A percentile compares a stretch with the other conserved stretches of the same genome.
Evolutionary conservation across 2,329 filamentous ascomycete genomes (phyloP).

Genomic region (Cryoendolithus antarcticus): DNA sequence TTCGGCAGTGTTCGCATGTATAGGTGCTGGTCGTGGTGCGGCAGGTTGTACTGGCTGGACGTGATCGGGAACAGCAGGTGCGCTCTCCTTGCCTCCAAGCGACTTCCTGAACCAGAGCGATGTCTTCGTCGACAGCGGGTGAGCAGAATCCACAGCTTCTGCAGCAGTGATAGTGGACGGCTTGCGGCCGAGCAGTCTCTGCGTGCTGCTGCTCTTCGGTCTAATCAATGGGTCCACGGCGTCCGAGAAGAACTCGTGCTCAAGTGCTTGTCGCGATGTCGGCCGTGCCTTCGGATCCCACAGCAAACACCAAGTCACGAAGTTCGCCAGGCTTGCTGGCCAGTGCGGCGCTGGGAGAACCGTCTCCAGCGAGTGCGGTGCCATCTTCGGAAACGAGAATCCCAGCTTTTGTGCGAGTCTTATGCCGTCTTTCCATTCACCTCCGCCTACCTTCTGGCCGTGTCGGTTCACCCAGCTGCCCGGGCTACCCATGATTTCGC

Average conservation of each 20-base stretch:
- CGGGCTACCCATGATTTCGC: conserved; percentile 98
- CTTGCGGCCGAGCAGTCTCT: conserved; percentile 75
- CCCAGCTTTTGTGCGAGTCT: conserved; percentile 88
- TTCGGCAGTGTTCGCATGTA: conserved; percentile 33
- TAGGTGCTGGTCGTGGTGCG: conserved; percentile 30
- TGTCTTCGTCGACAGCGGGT: conserved; percentile 61
- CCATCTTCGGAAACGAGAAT: conserved; percentile 98
- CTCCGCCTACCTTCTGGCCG: conserved; percentile 75
- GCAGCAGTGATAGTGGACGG: conserved; percentile 63
- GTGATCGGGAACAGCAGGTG: conserved; percentile 45
- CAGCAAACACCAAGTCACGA: conserved; percentile 97
- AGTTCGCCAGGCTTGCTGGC: conserved; percentile 75
- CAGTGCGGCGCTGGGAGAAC: conserved; percentile 84
- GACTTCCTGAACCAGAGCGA: conserved; percentile 93
- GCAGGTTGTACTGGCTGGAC: conserved; percentile 27
- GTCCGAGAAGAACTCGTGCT: conserved; percentile 88
- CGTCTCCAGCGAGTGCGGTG: conserved; percentile 89
- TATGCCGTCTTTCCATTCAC: conserved; percentile 94
- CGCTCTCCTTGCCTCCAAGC: conserved; percentile 66
- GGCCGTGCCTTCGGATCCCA: conserved; percentile 92
- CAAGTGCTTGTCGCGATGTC: conserved; percentile 84
- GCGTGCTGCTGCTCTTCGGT: conserved; percentile 83
- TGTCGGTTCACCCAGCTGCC: conserved; percentile 96
- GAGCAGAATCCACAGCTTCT: conserved; percentile 46
- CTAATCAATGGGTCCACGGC: conserved; percentile 73